A percentile compares a stretch with the other conserved stretches of the same genome.
phyloP scores from a whole-genome alignment of 2,329 filamentous ascomycete species.

The Aureobasidium sp. region DNA sequence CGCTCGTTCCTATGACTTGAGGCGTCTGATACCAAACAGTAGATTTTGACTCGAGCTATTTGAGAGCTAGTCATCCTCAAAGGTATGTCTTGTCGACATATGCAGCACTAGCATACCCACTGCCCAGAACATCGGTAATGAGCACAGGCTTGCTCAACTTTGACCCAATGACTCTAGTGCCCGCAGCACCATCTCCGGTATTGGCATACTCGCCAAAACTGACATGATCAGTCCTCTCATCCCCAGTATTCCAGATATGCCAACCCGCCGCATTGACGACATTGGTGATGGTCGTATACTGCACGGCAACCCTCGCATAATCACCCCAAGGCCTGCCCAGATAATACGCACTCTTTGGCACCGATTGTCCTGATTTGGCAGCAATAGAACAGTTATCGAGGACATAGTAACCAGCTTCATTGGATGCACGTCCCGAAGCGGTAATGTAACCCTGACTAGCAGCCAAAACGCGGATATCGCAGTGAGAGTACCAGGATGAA shows the following conservation, averaged over 20 bases:
- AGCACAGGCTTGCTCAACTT: slow-evolving; percentile 33
- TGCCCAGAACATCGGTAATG: slow-evolving; percentile 41
- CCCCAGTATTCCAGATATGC: slow-evolving; percentile 45
- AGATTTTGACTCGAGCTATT: neutral
- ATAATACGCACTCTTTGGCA: slow-evolving; percentile 36
- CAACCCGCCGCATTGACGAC: slow-evolving; percentile 55
- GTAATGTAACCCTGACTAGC: slow-evolving; percentile 38
- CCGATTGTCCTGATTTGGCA: slow-evolving; percentile 32
- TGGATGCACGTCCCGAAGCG: slow-evolving; percentile 33
- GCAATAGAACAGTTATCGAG: slow-evolving; percentile 46
- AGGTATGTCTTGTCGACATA: slow-evolving; percentile 40
- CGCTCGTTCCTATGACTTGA: neutral
- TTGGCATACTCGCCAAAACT: slow-evolving; percentile 53
- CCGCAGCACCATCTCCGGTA: slow-evolving; percentile 47
- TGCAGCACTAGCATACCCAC: slow-evolving; percentile 27
- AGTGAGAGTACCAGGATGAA: slow-evolving; percentile 44
- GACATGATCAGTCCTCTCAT: slow-evolving; percentile 45
- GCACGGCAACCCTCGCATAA: slow-evolving; percentile 46
- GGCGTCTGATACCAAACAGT: neutral
- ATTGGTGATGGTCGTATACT: slow-evolving; percentile 42
- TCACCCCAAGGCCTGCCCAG: slow-evolving; percentile 47
- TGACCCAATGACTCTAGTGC: slow-evolving; percentile 42
- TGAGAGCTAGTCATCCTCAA: neutral
- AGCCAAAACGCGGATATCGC: slow-evolving; percentile 40
- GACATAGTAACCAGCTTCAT: slow-evolving; percentile 44